Conservation (phyloP, 306 rosid species). For the Phaseolus lunatus region DNA sequence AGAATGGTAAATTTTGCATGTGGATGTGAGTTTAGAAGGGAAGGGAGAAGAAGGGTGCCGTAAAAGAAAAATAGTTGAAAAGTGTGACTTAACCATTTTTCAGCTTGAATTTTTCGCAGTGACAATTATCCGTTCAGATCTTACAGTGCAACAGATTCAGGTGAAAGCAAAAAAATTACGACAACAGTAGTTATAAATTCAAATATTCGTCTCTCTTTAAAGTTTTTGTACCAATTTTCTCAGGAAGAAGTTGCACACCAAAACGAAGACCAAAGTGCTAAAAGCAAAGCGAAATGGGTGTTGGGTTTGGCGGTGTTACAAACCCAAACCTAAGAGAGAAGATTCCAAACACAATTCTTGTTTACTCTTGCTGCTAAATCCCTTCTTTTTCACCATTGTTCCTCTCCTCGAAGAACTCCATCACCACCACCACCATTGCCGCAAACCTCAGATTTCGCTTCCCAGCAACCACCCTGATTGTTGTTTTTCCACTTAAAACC, state of each 20-base stretch:
- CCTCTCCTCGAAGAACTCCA: slow-evolving; percentile 15
- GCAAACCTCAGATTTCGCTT: slow-evolving; percentile 43
- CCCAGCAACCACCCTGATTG: slow-evolving; percentile 7
- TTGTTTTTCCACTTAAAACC: not conserved
- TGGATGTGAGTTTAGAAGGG: not conserved
- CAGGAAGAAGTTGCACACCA: slow-evolving; percentile 28
- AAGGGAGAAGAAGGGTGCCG: not conserved
- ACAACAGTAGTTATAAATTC: slow-evolving; percentile 12
- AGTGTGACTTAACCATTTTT: slow-evolving; percentile 23
- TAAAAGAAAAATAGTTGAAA: slow-evolving; percentile 38
- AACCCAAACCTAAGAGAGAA: slow-evolving; percentile 7
- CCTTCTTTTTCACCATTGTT: slow-evolving; percentile 28
- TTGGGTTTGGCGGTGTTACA: not conserved
- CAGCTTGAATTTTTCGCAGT: not conserved
- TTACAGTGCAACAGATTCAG: not conserved
- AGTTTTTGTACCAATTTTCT: not conserved
- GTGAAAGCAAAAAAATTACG: not conserved
- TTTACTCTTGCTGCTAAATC: slow-evolving; percentile 5
- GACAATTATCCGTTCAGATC: slow-evolving; percentile 4
- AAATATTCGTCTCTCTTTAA: slow-evolving; percentile 2
- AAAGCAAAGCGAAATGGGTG: slow-evolving; percentile 6
- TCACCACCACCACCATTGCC: slow-evolving; percentile 26
- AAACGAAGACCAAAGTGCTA: not conserved
- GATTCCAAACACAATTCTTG: not conserved
- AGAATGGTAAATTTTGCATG: too few relatives aligned